Percentiles rank a stretch among this genome's conserved stretches.
Evolutionary conservation across 306 rosid genomes (phyloP).

Genomic region (Casuarina cunninghamiana): DNA sequence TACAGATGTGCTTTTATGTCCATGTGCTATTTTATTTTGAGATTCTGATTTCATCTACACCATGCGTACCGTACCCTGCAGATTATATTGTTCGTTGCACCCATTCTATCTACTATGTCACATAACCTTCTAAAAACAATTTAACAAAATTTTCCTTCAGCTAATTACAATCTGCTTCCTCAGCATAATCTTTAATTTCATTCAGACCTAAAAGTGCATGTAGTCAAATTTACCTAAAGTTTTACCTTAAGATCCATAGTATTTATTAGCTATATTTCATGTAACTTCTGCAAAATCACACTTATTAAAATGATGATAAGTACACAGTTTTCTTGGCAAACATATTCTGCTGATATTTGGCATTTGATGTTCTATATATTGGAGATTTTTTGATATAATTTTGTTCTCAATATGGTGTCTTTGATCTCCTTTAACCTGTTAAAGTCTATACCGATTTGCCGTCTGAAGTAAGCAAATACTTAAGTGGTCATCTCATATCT

Average conservation of each 20-base stretch:
- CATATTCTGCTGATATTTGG: background rate
- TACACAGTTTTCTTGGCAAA: background rate
- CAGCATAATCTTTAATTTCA: conserved; percentile 6
- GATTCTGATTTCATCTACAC: background rate
- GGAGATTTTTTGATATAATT: background rate
- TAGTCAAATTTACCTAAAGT: background rate
- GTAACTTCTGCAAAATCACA: background rate
- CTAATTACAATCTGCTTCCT: conserved; percentile 8
- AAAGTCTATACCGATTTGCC: background rate
- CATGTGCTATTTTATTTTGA: background rate
- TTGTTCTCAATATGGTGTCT: background rate
- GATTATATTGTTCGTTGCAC: background rate
- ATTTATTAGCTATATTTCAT: background rate
- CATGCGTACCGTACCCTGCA: background rate
- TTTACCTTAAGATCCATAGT: background rate
- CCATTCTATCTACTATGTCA: conserved; percentile 2
- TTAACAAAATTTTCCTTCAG: conserved; percentile 5
- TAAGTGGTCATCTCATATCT: conserved; percentile 8
- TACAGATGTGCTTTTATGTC: background rate
- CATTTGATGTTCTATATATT: background rate
- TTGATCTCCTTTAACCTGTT: background rate
- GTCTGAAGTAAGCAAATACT: background rate
- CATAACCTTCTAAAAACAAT: conserved; percentile 3
- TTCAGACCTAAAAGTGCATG: conserved; percentile 7
- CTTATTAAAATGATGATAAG: conserved; percentile 2